A percentile compares a stretch with the other conserved stretches of the same genome.
phyloP scores from a whole-genome alignment of 495 filamentous ascomycete species.

The Entonaema liquescens region DNA sequence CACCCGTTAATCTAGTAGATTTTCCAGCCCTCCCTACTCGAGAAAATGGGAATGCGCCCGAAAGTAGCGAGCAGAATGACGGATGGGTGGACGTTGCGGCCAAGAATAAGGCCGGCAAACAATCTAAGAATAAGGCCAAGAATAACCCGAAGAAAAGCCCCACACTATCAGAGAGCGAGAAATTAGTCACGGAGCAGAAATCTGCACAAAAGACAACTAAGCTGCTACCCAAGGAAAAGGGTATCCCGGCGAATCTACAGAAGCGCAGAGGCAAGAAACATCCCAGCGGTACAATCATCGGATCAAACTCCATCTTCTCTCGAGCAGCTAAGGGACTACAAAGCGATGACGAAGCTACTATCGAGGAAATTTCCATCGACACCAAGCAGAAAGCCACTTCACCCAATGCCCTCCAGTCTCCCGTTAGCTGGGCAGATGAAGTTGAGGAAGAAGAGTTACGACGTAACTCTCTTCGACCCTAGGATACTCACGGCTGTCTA shows the following conservation, averaged over 20 bases:
- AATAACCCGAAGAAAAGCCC: background rate
- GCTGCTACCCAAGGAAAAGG: background rate
- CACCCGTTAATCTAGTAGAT: background rate
- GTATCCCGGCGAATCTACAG: background rate
- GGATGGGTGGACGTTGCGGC: slow-evolving; percentile 4
- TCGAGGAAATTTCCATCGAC: background rate
- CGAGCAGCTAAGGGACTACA: background rate
- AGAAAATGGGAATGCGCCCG: background rate
- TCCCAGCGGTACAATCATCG: slow-evolving; percentile 8
- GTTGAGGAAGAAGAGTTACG: slow-evolving; percentile 5
- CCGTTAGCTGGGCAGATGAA: slow-evolving; percentile 17
- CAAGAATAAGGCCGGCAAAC: background rate
- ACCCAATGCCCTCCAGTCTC: background rate
- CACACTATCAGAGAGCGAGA: background rate
- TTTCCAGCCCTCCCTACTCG: background rate
- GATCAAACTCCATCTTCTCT: slow-evolving; percentile 15
- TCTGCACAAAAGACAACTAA: background rate
- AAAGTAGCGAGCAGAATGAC: background rate
- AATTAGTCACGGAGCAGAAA: background rate
- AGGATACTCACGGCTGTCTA: background rate
- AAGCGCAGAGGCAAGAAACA: slow-evolving; percentile 6
- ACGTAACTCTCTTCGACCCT: background rate
- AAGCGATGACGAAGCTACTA: background rate
- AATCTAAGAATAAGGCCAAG: slow-evolving; percentile 5
- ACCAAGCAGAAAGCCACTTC: background rate